Evolutionary conservation across 2,329 filamentous ascomycete genomes (phyloP), one percentile per base, ranked within the genome.

Genomic region (Eutypa lata): DNA sequence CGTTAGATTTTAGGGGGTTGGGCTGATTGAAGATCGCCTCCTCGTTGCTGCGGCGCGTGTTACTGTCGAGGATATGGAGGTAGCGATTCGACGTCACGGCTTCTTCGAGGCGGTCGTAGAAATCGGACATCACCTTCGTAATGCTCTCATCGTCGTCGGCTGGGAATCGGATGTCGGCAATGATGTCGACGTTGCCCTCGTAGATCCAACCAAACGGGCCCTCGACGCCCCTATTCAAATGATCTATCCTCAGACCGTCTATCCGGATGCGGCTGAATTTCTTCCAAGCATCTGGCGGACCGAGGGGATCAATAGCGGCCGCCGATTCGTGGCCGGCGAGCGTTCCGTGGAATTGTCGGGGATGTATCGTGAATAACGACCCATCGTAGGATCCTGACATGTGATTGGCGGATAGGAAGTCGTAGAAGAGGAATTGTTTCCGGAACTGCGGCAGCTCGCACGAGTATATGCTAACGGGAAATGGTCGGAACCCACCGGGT

Each of bases 191-290:
- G 57, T 94, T 96, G 33, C 94, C 94, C 72, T 97, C 91, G 60
- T 95, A 89, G 50, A 99, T 99, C 94, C 94, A 99, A 3, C 91
- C 92, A 69, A 99, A 97, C 0, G 93, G 92, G 0, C 94, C 94
- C 56, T 94, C 86, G 18, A 96, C 91, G 22, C 92, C 92, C 42
- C 91, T 85, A 67, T 99, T 99, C 10, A 99, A 79, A 69, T 99
- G 94, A 64, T 97, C 94, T 51, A 99, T 97, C 67, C 88, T 96
- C 10, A 99, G 79, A 0, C 88, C 91, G 66, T 99, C 94, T 53
- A 99, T 95, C 5, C 94, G 85, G 53, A 97, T 84, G 22, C 94
- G 84, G 65, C 88, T 96, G 60, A 96, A 92, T 71, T 97, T 97
- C 73, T 97, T 97, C 93, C 93, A 99, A 0, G 86, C 86, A 53